Conservation (phyloP, 305 asterid genomes). For the Striga hermonthica region DNA sequence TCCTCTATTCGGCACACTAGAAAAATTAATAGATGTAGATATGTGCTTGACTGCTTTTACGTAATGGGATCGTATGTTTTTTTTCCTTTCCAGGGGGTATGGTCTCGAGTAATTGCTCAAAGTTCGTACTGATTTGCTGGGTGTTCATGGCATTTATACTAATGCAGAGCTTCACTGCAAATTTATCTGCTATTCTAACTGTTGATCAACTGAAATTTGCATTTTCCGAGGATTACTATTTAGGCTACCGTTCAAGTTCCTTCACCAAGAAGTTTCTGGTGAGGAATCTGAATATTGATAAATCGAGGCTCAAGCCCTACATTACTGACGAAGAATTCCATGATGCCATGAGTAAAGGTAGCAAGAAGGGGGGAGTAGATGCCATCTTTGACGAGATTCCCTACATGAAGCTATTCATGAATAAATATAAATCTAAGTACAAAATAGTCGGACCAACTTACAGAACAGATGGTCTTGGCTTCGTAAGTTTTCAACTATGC, state of each 20-base stretch:
- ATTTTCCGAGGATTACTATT: neutral
- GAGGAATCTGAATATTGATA: neutral
- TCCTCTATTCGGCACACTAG: too few relatives aligned
- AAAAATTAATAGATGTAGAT: too few relatives aligned
- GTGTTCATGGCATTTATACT: neutral
- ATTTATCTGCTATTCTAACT: neutral
- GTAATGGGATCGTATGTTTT: neutral
- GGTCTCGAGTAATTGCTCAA: neutral
- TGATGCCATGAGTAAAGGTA: neutral
- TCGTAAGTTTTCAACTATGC: neutral
- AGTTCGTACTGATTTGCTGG: neutral
- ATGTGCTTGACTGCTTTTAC: too few relatives aligned
- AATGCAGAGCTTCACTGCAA: neutral
- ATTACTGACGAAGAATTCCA: neutral
- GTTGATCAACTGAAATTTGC: neutral
- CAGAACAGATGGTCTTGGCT: conserved; percentile 1
- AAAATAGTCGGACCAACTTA: neutral
- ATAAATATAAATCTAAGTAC: neutral
- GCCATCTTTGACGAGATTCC: neutral
- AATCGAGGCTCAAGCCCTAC: neutral
- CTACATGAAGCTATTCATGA: neutral
- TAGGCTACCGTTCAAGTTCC: neutral
- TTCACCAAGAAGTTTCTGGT: neutral
- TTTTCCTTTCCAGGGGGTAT: neutral
- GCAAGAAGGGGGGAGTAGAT: neutral